A percentile compares a stretch with the other conserved stretches of the same genome.
These are phyloP conservation scores for Hypoxylon sp. DNA, from an alignment of 2,329 filamentous ascomycete species.

Conservation along the genomic window DNA sequence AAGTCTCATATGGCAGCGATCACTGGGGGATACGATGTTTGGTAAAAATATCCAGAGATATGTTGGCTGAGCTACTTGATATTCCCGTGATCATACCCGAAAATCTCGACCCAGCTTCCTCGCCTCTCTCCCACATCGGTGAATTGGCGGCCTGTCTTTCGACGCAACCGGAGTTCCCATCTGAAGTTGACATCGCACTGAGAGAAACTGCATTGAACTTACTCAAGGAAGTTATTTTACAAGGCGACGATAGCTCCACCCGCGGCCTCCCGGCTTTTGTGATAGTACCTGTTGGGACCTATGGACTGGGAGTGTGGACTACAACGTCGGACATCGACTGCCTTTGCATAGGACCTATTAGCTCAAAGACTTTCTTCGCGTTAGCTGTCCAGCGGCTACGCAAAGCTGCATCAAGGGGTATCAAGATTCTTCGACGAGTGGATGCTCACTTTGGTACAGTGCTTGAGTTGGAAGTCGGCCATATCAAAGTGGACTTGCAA, in stretches of 20 bases:
- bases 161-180: slow-evolving; percentile 62
- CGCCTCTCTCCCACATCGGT: slow-evolving; percentile 53
- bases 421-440: slow-evolving; percentile 70
- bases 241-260: slow-evolving; percentile 48
- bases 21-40: slow-evolving; percentile 71
- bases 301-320: slow-evolving; percentile 74
- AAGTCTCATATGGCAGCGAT: slow-evolving; percentile 62
- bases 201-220: slow-evolving; percentile 63
- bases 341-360: slow-evolving; percentile 74
- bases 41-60: slow-evolving; percentile 51
- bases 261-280: slow-evolving; percentile 61
- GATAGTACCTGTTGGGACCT: slow-evolving; percentile 76
- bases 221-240: slow-evolving; percentile 61
- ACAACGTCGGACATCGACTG: slow-evolving; percentile 74
- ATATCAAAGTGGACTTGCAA: slow-evolving; percentile 74
- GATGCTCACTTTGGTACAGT: slow-evolving; percentile 73
- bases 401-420: slow-evolving; percentile 59
- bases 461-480: slow-evolving; percentile 73
- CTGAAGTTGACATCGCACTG: slow-evolving; percentile 58
- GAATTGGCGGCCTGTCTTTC: slow-evolving; percentile 59
- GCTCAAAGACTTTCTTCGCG: slow-evolving; percentile 72
- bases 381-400: slow-evolving; percentile 69
- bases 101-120: slow-evolving; percentile 51
- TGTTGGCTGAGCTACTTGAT: slow-evolving; percentile 33
- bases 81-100: slow-evolving; percentile 55